These are phyloP conservation scores for Lagerstroemia speciosa DNA, from an alignment of 345 rosid species.

Conservation along the genomic window DNA sequence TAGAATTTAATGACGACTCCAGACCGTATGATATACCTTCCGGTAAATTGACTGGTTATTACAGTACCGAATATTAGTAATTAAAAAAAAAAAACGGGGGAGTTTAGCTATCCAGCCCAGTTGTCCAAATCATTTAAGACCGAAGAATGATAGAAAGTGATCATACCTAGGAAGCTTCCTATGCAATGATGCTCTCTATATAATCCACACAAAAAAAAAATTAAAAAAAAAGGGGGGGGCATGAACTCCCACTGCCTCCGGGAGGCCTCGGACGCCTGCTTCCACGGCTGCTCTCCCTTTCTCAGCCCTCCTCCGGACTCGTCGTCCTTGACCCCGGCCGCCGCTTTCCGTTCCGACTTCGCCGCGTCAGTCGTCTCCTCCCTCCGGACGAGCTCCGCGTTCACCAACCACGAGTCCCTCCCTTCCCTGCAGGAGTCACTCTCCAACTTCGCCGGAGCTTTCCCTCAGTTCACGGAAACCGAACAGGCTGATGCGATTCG, in stretches of 20 bases:
- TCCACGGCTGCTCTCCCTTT: conserved; percentile 51
- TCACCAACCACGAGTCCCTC: conserved; percentile 83
- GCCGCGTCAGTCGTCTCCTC: conserved; percentile 31
- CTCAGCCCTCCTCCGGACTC: conserved; percentile 18
- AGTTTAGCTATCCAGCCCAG: too few species aligned
- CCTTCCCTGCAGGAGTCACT: conserved; percentile 52
- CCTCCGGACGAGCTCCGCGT: conserved; percentile 28
- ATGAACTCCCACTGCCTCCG: conserved; percentile 38
- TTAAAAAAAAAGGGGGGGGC: background rate
- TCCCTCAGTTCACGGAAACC: conserved; percentile 46
- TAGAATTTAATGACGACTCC: too few species aligned
- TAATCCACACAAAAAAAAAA: background rate
- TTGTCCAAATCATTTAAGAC: background rate
- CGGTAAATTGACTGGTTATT: too few species aligned
- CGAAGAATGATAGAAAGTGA: background rate
- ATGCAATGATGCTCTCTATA: too few species aligned
- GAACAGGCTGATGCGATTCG: conserved; percentile 53
- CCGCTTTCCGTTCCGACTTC: conserved; percentile 33
- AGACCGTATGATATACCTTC: too few species aligned
- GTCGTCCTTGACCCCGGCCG: conserved; percentile 3
- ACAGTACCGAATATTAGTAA: too few species aligned
- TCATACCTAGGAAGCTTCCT: background rate
- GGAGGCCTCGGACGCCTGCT: conserved; percentile 28
- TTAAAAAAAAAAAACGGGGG: too few species aligned
- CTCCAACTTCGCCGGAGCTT: conserved; percentile 34